These are phyloP conservation scores for Coffea canephora DNA, from an alignment of 257 asterid genomes.

Conservation along the genomic window DNA sequence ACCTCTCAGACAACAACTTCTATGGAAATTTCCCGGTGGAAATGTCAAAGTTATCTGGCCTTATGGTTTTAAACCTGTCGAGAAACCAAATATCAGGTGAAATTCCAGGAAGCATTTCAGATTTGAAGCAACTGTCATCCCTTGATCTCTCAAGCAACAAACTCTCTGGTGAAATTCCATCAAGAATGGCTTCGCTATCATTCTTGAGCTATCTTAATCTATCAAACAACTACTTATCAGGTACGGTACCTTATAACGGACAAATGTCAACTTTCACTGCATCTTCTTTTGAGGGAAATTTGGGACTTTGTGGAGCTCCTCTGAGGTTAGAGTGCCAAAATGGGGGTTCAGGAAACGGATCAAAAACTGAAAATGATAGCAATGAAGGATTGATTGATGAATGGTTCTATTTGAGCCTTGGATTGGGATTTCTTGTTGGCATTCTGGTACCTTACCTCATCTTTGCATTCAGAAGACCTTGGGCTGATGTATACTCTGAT, in stretches of 20 bases:
- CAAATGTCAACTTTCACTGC: constrained; percentile 47
- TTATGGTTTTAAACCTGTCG: constrained; percentile 44
- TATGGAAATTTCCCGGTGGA: constrained; percentile 43
- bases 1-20: constrained; percentile 43
- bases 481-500: constrained; percentile 38
- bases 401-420: constrained; percentile 56
- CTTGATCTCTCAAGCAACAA: constrained; percentile 52
- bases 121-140: constrained; percentile 33
- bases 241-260: constrained; percentile 44
- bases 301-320: constrained; percentile 49
- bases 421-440: constrained; percentile 48
- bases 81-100: constrained; percentile 44
- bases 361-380: constrained; percentile 7
- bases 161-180: constrained; percentile 45
- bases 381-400: constrained; percentile 23
- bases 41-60: constrained; percentile 32
- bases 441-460: constrained; percentile 34
- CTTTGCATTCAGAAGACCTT: constrained; percentile 31
- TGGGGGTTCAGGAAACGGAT: constrained; percentile 23
- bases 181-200: constrained; percentile 39
- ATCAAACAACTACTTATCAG: constrained; percentile 46
- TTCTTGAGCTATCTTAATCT: constrained; percentile 40
- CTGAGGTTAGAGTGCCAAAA: constrained; percentile 29
- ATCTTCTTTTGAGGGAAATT: constrained; percentile 39
- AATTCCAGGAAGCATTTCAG: constrained; percentile 47